Evolutionary conservation across 2,329 filamentous ascomycete species (phyloP).

Genomic region (Ophiostoma sp.): DNA sequence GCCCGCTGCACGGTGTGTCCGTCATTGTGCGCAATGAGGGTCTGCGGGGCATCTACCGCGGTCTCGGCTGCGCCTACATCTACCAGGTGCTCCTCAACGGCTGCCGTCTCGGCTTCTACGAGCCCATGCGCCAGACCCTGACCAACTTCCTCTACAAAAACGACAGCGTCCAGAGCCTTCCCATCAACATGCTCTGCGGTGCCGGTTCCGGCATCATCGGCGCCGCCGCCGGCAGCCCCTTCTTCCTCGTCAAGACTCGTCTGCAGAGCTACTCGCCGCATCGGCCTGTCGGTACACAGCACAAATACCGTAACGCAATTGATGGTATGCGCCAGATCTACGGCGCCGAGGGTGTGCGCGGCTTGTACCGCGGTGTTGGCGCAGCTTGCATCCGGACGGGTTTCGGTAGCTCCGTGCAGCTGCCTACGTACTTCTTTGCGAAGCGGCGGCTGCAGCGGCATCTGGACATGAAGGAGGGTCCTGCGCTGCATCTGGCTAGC

Average conservation of each 20-base stretch:
- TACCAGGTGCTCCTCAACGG: slow-evolving; percentile 97
- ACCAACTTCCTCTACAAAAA: slow-evolving; percentile 67
- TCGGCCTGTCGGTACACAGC: slow-evolving; percentile 93
- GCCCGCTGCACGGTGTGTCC: slow-evolving; percentile 82
- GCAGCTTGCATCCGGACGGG: slow-evolving; percentile 95
- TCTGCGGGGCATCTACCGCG: slow-evolving; percentile 75
- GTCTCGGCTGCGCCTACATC: slow-evolving; percentile 85
- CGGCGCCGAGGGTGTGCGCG: slow-evolving; percentile 65
- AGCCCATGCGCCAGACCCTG: slow-evolving; percentile 73
- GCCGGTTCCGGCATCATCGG: slow-evolving; percentile 85
- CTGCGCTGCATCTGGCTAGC: slow-evolving; percentile 79
- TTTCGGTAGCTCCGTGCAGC: slow-evolving; percentile 90
- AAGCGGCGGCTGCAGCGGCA: slow-evolving; percentile 80
- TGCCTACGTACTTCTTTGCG: slow-evolving; percentile 97
- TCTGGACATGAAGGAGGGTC: slow-evolving; percentile 83
- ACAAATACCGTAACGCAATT: slow-evolving; percentile 77
- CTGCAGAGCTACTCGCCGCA: slow-evolving; percentile 91
- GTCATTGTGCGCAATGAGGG: slow-evolving; percentile 92
- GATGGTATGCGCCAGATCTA: slow-evolving; percentile 83
- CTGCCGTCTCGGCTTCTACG: slow-evolving; percentile 95
- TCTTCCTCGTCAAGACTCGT: slow-evolving; percentile 96
- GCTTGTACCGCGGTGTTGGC: slow-evolving; percentile 82
- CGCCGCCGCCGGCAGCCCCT: slow-evolving; percentile 86
- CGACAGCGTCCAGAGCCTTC: slow-evolving; percentile 70
- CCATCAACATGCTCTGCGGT: slow-evolving; percentile 89